Evolutionary conservation across 208 protist species (phyloP), one percentile per base, ranked within the genome.

Genomic region (Giardia muris): DNA sequence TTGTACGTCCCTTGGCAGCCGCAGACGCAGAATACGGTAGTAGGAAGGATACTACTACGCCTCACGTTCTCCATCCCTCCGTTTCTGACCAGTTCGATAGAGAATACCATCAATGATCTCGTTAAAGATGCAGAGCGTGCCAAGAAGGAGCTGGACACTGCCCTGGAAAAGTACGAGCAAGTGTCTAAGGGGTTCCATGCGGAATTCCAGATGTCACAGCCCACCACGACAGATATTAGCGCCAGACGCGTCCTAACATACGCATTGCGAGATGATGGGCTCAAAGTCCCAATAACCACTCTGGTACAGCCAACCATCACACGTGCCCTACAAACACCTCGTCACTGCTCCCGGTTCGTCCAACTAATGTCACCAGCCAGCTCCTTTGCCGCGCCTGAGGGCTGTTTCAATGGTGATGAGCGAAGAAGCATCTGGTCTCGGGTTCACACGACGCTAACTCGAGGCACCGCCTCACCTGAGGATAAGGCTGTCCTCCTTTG

Each of bases 401-500:
- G 86, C 86, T 46, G 22, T 4, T 45, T 43, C 30, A 76, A 39
- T 30, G 30, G 57, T 10, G 3, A 89, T 46, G 19, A 10, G 45
- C 22, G 22, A 90, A n/a, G 2, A 1, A 90, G 45, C n/a, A n/a
- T 90, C 43, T 90, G 87, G 87, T 90, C 43, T 2, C n/a, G 87
- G 48, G 42, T 45, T 22, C 43, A 43, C 43, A 47, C 44, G 2
- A 90, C 87, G 1, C 43, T 90, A 47, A 4, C 43, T 45, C 0
- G n/a, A 2, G 87, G 87, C n/a, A 10, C 87, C 30, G 87, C 45
- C n/a, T 43, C 87, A 2, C 42, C n/a, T 0, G n/a, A 48, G n/a
- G 87, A 90, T n/a, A 90, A 90, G 44, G 87, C 87, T 22, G 43
- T 90, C n/a, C 87, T 90, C 43, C 45, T 90, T 0, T 90, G 87